These are phyloP conservation scores for Xylaria polymorpha DNA, from an alignment of 2,329 filamentous ascomycete species.

Conservation along the genomic window DNA sequence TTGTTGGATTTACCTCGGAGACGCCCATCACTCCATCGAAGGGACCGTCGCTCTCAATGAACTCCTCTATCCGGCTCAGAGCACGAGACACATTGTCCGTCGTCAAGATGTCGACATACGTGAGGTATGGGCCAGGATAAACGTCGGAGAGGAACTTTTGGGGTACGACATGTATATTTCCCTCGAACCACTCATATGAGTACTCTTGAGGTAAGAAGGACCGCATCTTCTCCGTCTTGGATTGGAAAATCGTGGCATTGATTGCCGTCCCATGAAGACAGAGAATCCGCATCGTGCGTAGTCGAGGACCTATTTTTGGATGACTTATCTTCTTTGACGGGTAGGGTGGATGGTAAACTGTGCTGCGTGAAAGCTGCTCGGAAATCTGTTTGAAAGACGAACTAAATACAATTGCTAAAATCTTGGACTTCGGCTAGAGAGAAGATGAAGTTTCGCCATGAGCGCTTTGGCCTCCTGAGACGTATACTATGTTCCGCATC, in stretches of 20 bases:
- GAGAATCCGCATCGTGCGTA: slow-evolving; percentile 17
- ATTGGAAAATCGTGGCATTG: slow-evolving; percentile 21
- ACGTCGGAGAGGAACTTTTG: slow-evolving; percentile 25
- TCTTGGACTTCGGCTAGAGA: slow-evolving; percentile 7
- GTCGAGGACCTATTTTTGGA: background rate
- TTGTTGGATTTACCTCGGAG: slow-evolving; percentile 18
- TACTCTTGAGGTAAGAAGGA: slow-evolving; percentile 19
- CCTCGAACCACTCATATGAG: slow-evolving; percentile 24
- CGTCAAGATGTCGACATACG: slow-evolving; percentile 25
- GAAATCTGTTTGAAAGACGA: background rate
- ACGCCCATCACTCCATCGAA: slow-evolving; percentile 27
- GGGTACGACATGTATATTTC: slow-evolving; percentile 13
- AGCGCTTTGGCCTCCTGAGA: slow-evolving; percentile 18
- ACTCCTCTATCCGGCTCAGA: slow-evolving; percentile 21
- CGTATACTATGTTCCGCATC: background rate
- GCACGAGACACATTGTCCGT: slow-evolving; percentile 20
- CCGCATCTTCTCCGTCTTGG: slow-evolving; percentile 24
- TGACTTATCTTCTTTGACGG: background rate
- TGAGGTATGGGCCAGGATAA: slow-evolving; percentile 23
- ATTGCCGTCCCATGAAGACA: slow-evolving; percentile 28
- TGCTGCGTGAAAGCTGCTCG: background rate
- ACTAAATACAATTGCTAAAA: slow-evolving; percentile 21
- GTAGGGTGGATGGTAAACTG: slow-evolving; percentile 13
- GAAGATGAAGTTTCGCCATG: slow-evolving; percentile 4
- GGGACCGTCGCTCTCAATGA: slow-evolving; percentile 21